Evolutionary conservation across 1,139 yeast genomes (phyloP).

Genomic region (Magnusiomyces clavatus): DNA sequence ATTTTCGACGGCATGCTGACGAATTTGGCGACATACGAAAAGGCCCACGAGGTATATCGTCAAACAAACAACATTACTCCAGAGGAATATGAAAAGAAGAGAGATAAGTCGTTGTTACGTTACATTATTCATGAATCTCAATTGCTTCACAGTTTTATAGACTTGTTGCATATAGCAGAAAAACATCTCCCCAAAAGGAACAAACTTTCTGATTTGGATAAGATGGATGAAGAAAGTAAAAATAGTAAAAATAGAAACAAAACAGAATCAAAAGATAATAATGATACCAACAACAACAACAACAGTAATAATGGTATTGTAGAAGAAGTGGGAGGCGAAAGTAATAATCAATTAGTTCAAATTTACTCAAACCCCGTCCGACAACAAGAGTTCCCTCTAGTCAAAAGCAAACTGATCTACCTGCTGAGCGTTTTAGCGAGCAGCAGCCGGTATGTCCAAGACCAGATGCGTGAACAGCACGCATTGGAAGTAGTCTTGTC

Average conservation of each 20-base stretch:
- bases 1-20: conserved; percentile 14
- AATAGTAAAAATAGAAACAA: not conserved
- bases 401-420: conserved; percentile 26
- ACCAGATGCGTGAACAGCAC: conserved; percentile 53
- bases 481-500: conserved; percentile 69
- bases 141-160: conserved; percentile 14
- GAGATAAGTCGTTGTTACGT: no score
- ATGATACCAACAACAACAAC: not conserved
- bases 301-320: no score
- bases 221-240: not conserved
- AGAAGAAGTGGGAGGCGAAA: no score
- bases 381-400: conserved; percentile 24
- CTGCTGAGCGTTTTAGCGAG: conserved; percentile 33
- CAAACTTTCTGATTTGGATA: conserved; percentile 21
- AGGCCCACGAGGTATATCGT: conserved; percentile 16
- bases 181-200: conserved; percentile 22
- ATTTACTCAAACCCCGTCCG: conserved; percentile 6
- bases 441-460: conserved; percentile 52
- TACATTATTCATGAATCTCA: conserved; percentile 4
- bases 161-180: conserved; percentile 22
- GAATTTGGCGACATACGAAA: conserved; percentile 1
- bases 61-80: conserved; percentile 10
- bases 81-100: not conserved
- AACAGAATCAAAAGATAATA: not conserved
- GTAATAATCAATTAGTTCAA: not conserved